phyloP scores from a whole-genome alignment of 352 stramenopile genomes.

The Pythium periplocum region DNA sequence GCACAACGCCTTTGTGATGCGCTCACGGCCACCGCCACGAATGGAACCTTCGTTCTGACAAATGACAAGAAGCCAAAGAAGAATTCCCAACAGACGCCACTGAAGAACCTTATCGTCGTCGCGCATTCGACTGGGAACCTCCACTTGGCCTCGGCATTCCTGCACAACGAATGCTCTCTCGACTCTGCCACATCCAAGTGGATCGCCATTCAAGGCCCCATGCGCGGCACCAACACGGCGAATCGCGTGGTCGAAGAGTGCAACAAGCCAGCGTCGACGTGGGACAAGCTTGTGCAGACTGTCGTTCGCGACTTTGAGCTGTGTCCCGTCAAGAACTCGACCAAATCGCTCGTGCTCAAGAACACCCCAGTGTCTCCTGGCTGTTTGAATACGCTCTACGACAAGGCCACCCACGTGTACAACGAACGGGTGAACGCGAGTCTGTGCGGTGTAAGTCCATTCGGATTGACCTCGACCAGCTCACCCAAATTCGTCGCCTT shows the following conservation, averaged over 20 bases:
- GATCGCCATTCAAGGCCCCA: slow-evolving; percentile 31
- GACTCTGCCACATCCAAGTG: slow-evolving; percentile 24
- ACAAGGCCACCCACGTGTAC: slow-evolving; percentile 9
- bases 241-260: slow-evolving; percentile 18
- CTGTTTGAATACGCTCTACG: slow-evolving; percentile 24
- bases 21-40: slow-evolving; percentile 7
- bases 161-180: slow-evolving; percentile 25
- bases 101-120: slow-evolving; percentile 25
- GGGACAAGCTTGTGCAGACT: slow-evolving; percentile 5
- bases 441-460: slow-evolving; percentile 31
- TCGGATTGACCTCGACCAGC: slow-evolving; percentile 19
- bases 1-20: slow-evolving; percentile 19
- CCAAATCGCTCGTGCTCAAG: slow-evolving; percentile 19
- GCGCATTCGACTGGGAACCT: slow-evolving; percentile 39
- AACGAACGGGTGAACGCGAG: slow-evolving; percentile 13
- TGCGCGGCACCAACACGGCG: slow-evolving; percentile 19
- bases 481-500: slow-evolving; percentile 15
- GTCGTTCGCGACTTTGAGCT: slow-evolving; percentile 18
- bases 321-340: slow-evolving; percentile 22
- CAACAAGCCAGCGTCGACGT: slow-evolving; percentile 7
- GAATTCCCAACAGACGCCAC: background rate
- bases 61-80: background rate
- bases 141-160: slow-evolving; percentile 21
- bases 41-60: slow-evolving; percentile 14
- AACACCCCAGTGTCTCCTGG: slow-evolving; percentile 3